phyloP scores from a whole-genome alignment of 345 rosid species.

The Ricinus communis region DNA sequence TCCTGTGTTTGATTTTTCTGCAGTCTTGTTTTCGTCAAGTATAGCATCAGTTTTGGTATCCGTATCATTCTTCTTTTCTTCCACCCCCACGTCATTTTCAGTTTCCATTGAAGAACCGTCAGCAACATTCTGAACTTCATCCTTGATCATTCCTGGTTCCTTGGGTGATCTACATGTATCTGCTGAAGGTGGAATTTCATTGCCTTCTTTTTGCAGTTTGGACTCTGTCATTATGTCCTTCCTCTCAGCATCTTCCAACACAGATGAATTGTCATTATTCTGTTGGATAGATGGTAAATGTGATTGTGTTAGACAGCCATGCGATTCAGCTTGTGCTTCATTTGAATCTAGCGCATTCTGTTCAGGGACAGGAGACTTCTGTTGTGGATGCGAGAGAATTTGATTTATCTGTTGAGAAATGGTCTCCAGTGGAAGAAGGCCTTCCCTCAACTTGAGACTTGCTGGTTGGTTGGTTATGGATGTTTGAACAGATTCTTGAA shows the following conservation, averaged over 20 bases:
- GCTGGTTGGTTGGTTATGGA: constrained; percentile 29
- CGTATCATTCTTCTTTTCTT: constrained; percentile 19
- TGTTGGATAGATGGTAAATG: constrained; percentile 9
- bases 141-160: constrained; percentile 10
- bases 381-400: constrained; percentile 43
- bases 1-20: constrained; percentile 14
- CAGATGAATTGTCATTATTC: constrained; percentile 13
- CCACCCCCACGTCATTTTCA: constrained; percentile 15
- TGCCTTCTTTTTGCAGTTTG: constrained; percentile 6
- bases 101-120: background rate
- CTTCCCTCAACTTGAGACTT: constrained; percentile 47
- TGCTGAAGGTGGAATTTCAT: constrained; percentile 14
- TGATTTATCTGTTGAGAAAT: constrained; percentile 39
- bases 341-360: constrained; percentile 13
- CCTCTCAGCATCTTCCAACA: constrained; percentile 25
- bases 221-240: constrained; percentile 12
- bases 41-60: constrained; percentile 13
- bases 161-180: background rate
- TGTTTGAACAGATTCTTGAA: constrained; percentile 42
- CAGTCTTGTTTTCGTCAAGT: constrained; percentile 13
- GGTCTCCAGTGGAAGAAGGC: constrained; percentile 50
- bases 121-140: background rate
- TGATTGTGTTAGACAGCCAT: constrained; percentile 16
- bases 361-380: constrained; percentile 21
- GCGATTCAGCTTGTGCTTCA: constrained; percentile 16